phyloP scores from a whole-genome alignment of 345 rosid genomes.

The Sonneratia alba region DNA sequence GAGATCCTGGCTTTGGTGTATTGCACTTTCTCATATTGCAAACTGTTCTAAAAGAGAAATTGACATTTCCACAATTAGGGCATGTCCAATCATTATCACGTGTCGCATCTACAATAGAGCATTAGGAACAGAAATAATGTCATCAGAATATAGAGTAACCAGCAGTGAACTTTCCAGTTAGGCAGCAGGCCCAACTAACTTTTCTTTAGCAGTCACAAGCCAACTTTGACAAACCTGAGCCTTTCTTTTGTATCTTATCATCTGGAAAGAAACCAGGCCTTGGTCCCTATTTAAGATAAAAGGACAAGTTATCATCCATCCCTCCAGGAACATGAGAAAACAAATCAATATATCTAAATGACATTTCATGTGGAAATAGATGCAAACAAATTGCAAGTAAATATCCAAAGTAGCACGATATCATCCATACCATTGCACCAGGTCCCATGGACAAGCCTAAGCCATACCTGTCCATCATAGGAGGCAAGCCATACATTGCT shows the following conservation, averaged over 20 bases:
- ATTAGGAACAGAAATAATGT: slow-evolving; percentile 17
- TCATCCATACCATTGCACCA: too few species aligned
- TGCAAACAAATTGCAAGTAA: not conserved
- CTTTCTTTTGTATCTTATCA: slow-evolving; percentile 60
- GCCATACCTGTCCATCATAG: too few species aligned
- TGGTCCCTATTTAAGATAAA: slow-evolving; percentile 49
- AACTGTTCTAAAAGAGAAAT: slow-evolving; percentile 85
- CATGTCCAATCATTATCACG: slow-evolving; percentile 98
- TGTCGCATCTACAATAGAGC: slow-evolving; percentile 51
- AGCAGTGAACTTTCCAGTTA: not conserved
- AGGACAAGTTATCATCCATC: slow-evolving; percentile 7
- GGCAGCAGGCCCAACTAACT: not conserved
- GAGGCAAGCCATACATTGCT: too few species aligned
- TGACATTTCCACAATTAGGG: slow-evolving; percentile 92
- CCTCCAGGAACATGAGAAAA: not conserved
- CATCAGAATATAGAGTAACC: not conserved
- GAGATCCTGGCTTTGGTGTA: slow-evolving; percentile 92
- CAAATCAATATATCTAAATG: not conserved
- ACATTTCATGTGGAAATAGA: not conserved
- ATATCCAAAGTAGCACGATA: not conserved
- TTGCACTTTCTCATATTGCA: slow-evolving; percentile 99
- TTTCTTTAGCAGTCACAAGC: too few species aligned
- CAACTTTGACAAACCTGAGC: slow-evolving; percentile 28
- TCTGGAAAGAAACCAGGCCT: slow-evolving; percentile 82
- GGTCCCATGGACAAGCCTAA: too few species aligned